These are phyloP conservation scores for Penicillium griseofulvum DNA, from an alignment of 2,329 filamentous ascomycete species.

Conservation along the genomic window DNA sequence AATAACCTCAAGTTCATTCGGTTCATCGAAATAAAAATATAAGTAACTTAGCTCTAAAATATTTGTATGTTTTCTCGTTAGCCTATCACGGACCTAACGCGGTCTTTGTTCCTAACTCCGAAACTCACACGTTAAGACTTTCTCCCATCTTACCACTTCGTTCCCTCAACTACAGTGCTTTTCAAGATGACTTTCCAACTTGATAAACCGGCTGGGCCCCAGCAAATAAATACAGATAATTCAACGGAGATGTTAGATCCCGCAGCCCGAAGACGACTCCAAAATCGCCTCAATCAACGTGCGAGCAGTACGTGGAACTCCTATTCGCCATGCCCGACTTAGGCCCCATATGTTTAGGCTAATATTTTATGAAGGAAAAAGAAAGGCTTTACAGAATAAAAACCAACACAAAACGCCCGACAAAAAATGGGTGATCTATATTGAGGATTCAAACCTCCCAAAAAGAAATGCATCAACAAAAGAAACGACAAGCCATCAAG, in stretches of 20 bases:
- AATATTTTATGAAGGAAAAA: constrained; percentile 7
- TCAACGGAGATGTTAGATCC: constrained; percentile 2
- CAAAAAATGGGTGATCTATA: constrained; percentile 19
- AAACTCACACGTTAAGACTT: neutral
- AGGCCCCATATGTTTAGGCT: neutral
- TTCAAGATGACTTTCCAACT: neutral
- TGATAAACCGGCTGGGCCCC: neutral
- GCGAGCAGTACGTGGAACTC: constrained; percentile 18
- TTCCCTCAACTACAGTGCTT: neutral
- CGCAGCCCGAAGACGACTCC: constrained; percentile 12
- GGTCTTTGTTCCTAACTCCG: neutral
- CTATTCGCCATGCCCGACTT: neutral
- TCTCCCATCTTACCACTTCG: neutral
- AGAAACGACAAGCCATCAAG: neutral
- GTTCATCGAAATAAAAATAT: neutral
- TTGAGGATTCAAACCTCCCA: neutral
- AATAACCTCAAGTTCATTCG: neutral
- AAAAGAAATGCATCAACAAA: neutral
- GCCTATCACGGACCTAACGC: neutral
- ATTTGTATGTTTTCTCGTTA: neutral
- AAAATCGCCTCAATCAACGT: constrained; percentile 25
- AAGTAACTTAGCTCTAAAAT: neutral
- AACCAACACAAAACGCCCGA: neutral
- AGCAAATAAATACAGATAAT: neutral
- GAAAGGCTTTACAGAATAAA: constrained; percentile 9